Conservation (phyloP, 192 early-diverging fungal species). For the Coemansia sp. region DNA sequence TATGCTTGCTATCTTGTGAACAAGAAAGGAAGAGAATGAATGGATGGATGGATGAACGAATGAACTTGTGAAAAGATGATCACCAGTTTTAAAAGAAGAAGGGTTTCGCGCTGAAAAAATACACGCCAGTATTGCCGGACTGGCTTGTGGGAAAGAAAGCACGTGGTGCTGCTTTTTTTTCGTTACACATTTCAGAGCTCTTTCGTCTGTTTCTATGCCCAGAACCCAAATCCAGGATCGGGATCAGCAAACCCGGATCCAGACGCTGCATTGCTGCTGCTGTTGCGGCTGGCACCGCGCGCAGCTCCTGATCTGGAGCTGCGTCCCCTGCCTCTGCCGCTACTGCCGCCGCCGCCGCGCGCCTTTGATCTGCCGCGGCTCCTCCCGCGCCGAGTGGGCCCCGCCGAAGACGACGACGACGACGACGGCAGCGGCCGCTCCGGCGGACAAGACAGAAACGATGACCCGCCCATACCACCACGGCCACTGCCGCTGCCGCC, state of each 20-base stretch:
- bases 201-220: conserved; percentile 12
- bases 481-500: not conserved
- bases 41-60: too few species aligned
- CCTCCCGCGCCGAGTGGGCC: conserved; percentile 3
- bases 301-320: not conserved
- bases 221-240: conserved; percentile 18
- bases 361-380: not conserved
- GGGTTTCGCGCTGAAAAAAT: too few species aligned
- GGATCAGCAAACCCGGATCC: conserved; percentile 6
- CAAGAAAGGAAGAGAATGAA: too few species aligned
- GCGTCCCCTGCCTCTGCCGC: conserved; percentile 8
- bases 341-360: conserved; percentile 13
- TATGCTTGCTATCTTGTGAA: too few species aligned
- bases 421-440: conserved; percentile 13
- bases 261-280: not conserved
- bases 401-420: conserved; percentile 11
- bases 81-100: too few species aligned
- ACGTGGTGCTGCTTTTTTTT: too few species aligned
- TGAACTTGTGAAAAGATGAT: too few species aligned
- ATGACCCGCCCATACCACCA: not conserved
- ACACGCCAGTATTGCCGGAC: too few species aligned
- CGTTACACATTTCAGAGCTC: not conserved
- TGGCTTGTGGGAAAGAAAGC: too few species aligned
- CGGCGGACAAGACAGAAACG: conserved; percentile 7
- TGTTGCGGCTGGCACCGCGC: not conserved